A percentile compares a stretch with the other conserved stretches of the same genome.
Evolutionary conservation across 1,284 basidiomycete genomes (phyloP).

Genomic region (Thelephora terrestris): DNA sequence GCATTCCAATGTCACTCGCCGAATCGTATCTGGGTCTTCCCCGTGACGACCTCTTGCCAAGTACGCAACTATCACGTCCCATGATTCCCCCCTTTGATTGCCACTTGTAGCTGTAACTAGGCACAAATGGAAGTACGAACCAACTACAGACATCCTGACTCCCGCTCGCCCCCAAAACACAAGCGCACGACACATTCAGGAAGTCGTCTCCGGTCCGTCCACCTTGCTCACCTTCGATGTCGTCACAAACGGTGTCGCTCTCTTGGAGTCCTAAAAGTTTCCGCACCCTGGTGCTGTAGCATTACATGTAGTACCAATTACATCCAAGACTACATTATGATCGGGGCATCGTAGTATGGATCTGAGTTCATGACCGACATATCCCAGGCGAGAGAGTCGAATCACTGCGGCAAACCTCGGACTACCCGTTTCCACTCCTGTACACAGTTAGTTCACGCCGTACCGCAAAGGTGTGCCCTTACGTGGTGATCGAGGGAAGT

Average conservation of each 20-base stretch:
- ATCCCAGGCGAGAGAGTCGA: background rate
- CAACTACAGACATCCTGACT: constrained; percentile 31
- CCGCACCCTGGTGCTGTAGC: background rate
- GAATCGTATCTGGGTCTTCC: constrained; percentile 45
- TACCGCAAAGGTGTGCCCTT: constrained; percentile 1
- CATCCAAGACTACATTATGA: background rate
- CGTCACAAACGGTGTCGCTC: constrained; percentile 29
- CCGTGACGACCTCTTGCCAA: constrained; percentile 34
- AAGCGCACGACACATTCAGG: constrained; percentile 9
- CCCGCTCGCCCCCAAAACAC: constrained; percentile 21
- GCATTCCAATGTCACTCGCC: constrained; percentile 41
- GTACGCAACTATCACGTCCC: constrained; percentile 22
- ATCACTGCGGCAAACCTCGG: background rate
- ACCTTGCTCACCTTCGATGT: constrained; percentile 40
- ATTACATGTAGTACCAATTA: background rate
- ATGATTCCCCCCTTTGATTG: background rate
- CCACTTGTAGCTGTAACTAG: constrained; percentile 28
- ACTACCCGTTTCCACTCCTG: constrained; percentile 27
- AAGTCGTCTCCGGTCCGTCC: constrained; percentile 23
- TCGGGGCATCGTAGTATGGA: background rate
- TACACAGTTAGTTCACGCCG: background rate
- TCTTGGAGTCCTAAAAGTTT: background rate
- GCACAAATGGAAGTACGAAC: constrained; percentile 42
- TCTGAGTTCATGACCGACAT: background rate
- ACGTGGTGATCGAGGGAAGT: constrained; percentile 52